A percentile compares a stretch with the other conserved stretches of the same genome.
Conservation (phyloP, 1,284 basidiomycete species). For the Moesziomyces parantarcticus region DNA sequence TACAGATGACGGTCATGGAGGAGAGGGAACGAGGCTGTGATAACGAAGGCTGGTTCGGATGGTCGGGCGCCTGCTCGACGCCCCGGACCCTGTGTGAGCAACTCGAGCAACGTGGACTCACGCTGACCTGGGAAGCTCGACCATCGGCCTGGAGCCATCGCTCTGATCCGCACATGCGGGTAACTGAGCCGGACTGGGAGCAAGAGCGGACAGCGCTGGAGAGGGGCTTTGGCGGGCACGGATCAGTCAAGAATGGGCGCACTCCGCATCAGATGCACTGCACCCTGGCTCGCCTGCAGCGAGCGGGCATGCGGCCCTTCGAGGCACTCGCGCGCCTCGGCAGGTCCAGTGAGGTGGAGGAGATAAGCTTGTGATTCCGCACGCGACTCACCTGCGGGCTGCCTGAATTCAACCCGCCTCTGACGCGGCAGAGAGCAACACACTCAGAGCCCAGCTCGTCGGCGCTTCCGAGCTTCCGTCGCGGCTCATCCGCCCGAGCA, state of each 20-base stretch:
- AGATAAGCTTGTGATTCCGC: not conserved
- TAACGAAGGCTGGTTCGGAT: not conserved
- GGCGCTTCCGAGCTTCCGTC: slow-evolving; percentile 15
- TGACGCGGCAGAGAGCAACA: not conserved
- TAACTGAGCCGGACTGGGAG: not conserved
- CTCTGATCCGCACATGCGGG: not conserved
- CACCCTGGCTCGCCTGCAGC: slow-evolving; percentile 7
- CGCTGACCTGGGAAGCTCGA: not conserved
- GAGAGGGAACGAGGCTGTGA: not conserved
- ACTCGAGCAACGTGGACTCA: too few relatives aligned
- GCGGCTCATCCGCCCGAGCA: not conserved
- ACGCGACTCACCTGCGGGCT: not conserved
- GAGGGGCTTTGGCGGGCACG: slow-evolving; percentile 4
- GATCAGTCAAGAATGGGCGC: not conserved
- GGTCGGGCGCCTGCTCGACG: not conserved
- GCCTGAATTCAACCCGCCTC: not conserved
- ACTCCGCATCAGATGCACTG: slow-evolving; percentile 5
- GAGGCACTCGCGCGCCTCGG: not conserved
- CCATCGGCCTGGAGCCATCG: not conserved
- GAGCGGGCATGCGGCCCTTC: slow-evolving; percentile 1
- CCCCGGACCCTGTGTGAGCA: not conserved
- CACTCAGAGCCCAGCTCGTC: not conserved
- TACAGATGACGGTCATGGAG: not conserved
- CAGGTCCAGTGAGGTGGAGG: not conserved
- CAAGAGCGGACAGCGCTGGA: too few relatives aligned